These are phyloP conservation scores for Heliosperma pusillum DNA, from an alignment of 148 eudicot species.

Conservation along the genomic window DNA sequence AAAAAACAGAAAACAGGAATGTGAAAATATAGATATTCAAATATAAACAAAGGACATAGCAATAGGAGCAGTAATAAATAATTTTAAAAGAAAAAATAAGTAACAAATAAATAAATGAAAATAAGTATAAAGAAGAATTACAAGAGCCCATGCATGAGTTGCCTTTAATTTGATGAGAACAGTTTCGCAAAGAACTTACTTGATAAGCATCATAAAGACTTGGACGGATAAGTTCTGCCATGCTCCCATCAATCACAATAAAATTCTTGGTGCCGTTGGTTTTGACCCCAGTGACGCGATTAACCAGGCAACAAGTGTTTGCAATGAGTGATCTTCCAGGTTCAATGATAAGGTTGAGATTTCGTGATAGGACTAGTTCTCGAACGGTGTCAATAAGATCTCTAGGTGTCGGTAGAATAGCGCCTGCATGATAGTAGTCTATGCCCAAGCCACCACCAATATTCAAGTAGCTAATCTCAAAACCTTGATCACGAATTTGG, in stretches of 20 bases:
- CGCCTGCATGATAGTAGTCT: constrained; percentile 83
- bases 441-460: constrained; percentile 98
- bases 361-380: constrained; percentile 70
- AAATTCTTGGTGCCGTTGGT: constrained; percentile 90
- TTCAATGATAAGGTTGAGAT: constrained; percentile 83
- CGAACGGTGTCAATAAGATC: constrained; percentile 28
- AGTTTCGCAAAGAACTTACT: constrained; percentile 33
- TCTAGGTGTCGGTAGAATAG: constrained; percentile 18
- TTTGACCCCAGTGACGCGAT: constrained; percentile 93
- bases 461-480: constrained; percentile 77
- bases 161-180: neutral
- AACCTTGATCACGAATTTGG: constrained; percentile 85
- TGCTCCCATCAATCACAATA: constrained; percentile 92
- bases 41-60: too few species aligned
- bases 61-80: too few species aligned
- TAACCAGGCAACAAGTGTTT: constrained; percentile 88
- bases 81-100: too few species aligned
- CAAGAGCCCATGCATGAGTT: neutral
- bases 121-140: too few species aligned
- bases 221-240: constrained; percentile 97
- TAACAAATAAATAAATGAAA: too few species aligned
- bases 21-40: too few species aligned
- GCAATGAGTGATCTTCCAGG: constrained; percentile 95
- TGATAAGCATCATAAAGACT: constrained; percentile 95
- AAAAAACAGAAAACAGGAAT: too few species aligned